Evolutionary conservation across 2,329 filamentous ascomycete genomes (phyloP), one percentile per base, ranked within the genome.

Genomic region (Fusarium sp.): DNA sequence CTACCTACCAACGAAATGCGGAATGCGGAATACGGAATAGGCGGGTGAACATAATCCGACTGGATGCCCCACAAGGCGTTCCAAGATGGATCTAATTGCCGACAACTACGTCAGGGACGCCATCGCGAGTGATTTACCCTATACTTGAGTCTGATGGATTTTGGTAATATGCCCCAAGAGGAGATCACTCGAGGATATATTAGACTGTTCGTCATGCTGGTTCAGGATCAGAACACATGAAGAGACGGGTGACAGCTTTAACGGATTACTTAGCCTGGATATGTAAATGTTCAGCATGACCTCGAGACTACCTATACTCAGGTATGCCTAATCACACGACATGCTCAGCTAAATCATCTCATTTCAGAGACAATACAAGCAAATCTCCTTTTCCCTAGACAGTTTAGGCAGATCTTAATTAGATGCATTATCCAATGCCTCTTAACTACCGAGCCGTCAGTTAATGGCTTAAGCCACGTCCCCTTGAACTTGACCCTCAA

Each of bases 11-110:
- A 24, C 32, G 25, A 47, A 43, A 19, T 58, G 43, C 45, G 63
- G 63, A 19, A 19, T 19, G 19, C 32, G 25, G 44, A 43, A 19
- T 58, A 42, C 45, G 63, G 63, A 36, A 24, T 13, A 49, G 35
- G 26, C 64, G 64, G 63, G 64, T 65, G 67, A 67, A 68, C 61
- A 32, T 57, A 40, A 35, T 56, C 45, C 43, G 53, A 32, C 7
- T 11, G 12, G 35, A 15, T 35, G 28, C 50, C 64, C 56, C 61
- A 65, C 64, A 49, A 42, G 19, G 31, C 22, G 38, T 28, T 22
- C 35, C 49, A 40, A 31, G 31, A n/a, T 42, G 15, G 13, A 49
- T 49, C 49, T 49, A 35, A 50, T 55, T 41, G 24, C 32, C 41
- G 7, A 40, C 9, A 19, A 29, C 44, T 54, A 65, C 62, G 62